Base-by-base conservation (phyloP, 1,284 basidiomycete genomes). In the Boletus semigastroideus region DNA sequence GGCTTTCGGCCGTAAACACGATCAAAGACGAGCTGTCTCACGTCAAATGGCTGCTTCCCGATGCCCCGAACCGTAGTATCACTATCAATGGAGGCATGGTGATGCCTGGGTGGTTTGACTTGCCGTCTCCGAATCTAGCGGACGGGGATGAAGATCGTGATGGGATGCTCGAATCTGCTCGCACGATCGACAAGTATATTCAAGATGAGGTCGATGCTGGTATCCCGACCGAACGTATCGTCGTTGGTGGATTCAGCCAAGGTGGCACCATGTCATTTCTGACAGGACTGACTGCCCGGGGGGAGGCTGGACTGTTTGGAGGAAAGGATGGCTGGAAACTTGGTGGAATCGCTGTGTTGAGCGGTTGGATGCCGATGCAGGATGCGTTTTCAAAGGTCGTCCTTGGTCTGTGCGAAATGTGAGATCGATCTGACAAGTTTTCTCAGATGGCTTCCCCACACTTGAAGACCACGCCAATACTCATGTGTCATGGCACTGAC, bases 211-310 rank as follows among this genome's bases (percentile, higher is more conserved):
- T 93, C 33, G 82, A 86, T 51, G 74, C 75, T 14, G 92, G 90
- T 25, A 82, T 87, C 47, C 77, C 83, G 8, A 72, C 86, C 25
- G 75, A 78, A 48, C 80, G 83, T 27, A 85, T 90, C 57, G 76
- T 94, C 16, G 70, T 96, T 27, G 92, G 91, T 31, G 94, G 94
- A 1, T 97, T 96, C 73, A 88, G 84, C 54, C 94, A 96, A 70
- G 94, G 93, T 37, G 90, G 78, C n/a, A 83, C 86, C n/a, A 86
- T 94, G 74, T 78, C 84, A 6, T 74, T 93, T 31, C 71, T 94
- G 47, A 83, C 83, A 4, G 90, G 84, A 7, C 69, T 95, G 40
- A 86, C 84, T 1, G 78, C 75, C 8, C 71, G 82, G 38, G 48
- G 46, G 40, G 59, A 65, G 37, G 67, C 67, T 12, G 62, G 62